phyloP scores from a whole-genome alignment of 2,329 filamentous ascomycete genomes.

The Malbranchea cinnamomea region DNA sequence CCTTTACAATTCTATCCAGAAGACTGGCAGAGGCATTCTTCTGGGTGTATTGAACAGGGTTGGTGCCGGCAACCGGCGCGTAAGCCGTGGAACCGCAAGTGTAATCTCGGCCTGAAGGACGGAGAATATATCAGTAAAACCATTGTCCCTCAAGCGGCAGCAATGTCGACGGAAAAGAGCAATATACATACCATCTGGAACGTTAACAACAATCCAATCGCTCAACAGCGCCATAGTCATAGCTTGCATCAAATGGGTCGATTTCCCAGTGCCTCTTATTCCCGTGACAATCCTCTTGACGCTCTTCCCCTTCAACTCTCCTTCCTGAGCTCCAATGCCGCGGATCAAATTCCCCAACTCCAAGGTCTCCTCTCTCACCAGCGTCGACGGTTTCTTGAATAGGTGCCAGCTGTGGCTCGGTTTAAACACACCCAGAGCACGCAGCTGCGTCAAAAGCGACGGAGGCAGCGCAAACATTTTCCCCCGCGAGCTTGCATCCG shows the following conservation, averaged over 20 bases:
- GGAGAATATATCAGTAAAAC: not conserved
- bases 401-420: slow-evolving; percentile 73
- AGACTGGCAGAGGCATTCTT: slow-evolving; percentile 61
- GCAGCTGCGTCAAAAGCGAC: slow-evolving; percentile 59
- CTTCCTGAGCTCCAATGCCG: slow-evolving; percentile 34
- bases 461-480: slow-evolving; percentile 56
- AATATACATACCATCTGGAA: slow-evolving; percentile 61
- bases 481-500: slow-evolving; percentile 42
- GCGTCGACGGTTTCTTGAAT: slow-evolving; percentile 65
- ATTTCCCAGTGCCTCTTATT: slow-evolving; percentile 67
- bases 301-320: slow-evolving; percentile 20
- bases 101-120: too few relatives aligned
- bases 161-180: not conserved
- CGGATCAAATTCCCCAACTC: slow-evolving; percentile 52
- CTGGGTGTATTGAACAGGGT: slow-evolving; percentile 53
- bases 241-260: slow-evolving; percentile 67
- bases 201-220: slow-evolving; percentile 74
- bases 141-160: not conserved
- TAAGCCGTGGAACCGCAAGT: slow-evolving; percentile 73
- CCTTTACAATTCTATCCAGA: slow-evolving; percentile 54
- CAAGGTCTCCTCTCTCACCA: slow-evolving; percentile 66
- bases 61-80: slow-evolving; percentile 44
- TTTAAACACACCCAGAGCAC: slow-evolving; percentile 83
- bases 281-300: slow-evolving; percentile 53
- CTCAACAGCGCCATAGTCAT: slow-evolving; percentile 68